Percentiles rank a stretch among this genome's conserved stretches.
phyloP scores from a whole-genome alignment of 1,284 basidiomycete genomes.

The Ustilago hordei region DNA sequence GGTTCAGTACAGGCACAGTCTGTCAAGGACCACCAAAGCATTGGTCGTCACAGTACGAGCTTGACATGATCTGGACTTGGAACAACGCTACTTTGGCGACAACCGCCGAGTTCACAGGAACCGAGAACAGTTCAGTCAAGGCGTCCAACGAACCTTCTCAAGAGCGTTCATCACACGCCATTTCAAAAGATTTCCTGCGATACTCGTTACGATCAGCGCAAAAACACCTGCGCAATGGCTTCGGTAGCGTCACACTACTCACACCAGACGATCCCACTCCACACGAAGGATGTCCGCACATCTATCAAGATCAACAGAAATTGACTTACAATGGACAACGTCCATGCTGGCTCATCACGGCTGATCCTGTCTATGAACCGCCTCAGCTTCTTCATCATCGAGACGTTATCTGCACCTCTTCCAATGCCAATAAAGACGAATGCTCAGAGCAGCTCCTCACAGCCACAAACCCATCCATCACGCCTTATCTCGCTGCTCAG shows the following conservation, averaged over 20 bases:
- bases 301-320: conserved; percentile 13
- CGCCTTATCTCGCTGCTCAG: conserved; percentile 17
- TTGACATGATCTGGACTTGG: conserved; percentile 37
- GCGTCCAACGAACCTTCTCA: neutral
- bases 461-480: neutral
- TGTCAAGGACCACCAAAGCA: conserved; percentile 13
- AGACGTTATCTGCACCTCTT: conserved; percentile 20
- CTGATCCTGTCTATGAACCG: conserved; percentile 17
- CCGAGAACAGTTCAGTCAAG: neutral
- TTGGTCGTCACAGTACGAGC: conserved; percentile 18
- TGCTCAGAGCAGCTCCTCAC: neutral
- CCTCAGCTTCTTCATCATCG: conserved; percentile 26
- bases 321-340: conserved; percentile 14
- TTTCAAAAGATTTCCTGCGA: conserved; percentile 25
- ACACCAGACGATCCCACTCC: conserved; percentile 28
- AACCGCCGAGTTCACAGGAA: neutral
- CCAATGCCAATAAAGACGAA: neutral
- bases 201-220: conserved; percentile 46
- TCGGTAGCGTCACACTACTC: conserved; percentile 30
- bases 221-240: conserved; percentile 24
- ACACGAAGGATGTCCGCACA: conserved; percentile 10
- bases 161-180: neutral
- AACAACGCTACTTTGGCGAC: conserved; percentile 13
- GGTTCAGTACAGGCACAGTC: conserved; percentile 24
- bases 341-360: conserved; percentile 30